Base-by-base conservation (phyloP, 768 basidiomycete genomes). In the Leccinum boreale region DNA sequence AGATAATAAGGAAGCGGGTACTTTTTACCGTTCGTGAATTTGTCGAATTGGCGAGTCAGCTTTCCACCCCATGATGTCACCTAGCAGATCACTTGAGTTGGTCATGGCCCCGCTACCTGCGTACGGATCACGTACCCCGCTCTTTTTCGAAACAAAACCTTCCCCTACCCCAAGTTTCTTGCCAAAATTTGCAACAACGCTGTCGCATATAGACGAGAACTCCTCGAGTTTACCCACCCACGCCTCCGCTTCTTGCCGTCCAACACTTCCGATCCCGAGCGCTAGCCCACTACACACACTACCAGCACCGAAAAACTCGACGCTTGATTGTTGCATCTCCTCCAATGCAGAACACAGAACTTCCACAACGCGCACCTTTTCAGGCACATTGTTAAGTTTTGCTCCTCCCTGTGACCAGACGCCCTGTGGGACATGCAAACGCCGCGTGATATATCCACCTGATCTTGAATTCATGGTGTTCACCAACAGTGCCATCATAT, bases 381-480 rank as follows among this genome's bases (percentile, higher is more conserved):
- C 92, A 51, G 85, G 81, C 33, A 94, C 67, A 67, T 90, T 93
- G 35, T 78, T 76, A 50, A 97, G 80, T 70, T 94, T 94, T 29
- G 89, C 90, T 44, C 93, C 92, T 28, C 89, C 89, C 69, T 92
- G 90, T 46, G 90, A 89, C 94, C 94, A 96, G 23, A 94, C 89
- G 67, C 92, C 90, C 55, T 85, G 84, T 14, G 94, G 92, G 28
- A 96, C 89, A 71, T 94, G 93, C 62, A 96, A 73, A 48, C 88
- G 83, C 48, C 86, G 87, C 15, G 92, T 94, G 56, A 96, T 78
- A 70, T 94, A 95, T 31, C 91, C 92, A n/a, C 94, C 94, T 4
- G 88, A 85, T 59, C 81, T 78, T 36, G 85, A 85, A 36, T 78
- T 81, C 85, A 95, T 95, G 26, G 92, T 92, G 52, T 78, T 83